Percentiles rank a stretch among this genome's conserved stretches.
These are phyloP conservation scores for Collybia sordida DNA, from an alignment of 768 basidiomycete genomes.

Conservation along the genomic window DNA sequence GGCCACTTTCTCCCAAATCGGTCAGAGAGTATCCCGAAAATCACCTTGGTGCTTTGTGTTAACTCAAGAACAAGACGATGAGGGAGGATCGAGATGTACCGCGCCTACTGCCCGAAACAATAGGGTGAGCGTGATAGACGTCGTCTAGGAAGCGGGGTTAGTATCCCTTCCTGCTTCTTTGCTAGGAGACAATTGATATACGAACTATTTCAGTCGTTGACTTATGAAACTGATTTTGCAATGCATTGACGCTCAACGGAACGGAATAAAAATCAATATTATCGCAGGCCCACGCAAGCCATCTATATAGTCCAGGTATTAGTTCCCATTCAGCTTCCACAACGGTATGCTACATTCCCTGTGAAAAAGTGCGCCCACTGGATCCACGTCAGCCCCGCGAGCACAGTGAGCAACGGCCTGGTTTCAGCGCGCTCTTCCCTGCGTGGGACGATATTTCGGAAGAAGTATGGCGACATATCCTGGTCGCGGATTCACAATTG, in stretches of 20 bases:
- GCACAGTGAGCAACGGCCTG: slow-evolving; percentile 41
- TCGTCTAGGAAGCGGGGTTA: slow-evolving; percentile 42
- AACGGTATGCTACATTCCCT: slow-evolving; percentile 41
- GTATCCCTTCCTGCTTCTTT: neutral
- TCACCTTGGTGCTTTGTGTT: slow-evolving; percentile 30
- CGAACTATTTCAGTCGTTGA: slow-evolving; percentile 38
- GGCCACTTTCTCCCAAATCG: slow-evolving; percentile 96
- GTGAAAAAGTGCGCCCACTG: slow-evolving; percentile 62
- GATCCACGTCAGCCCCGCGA: slow-evolving; percentile 43
- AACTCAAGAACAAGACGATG: slow-evolving; percentile 4
- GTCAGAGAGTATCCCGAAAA: slow-evolving; percentile 84
- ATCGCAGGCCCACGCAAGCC: slow-evolving; percentile 87
- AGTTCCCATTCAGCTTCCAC: neutral
- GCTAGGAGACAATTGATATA: neutral
- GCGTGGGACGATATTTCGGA: slow-evolving; percentile 44
- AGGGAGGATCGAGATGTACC: slow-evolving; percentile 34
- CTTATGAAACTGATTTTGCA: slow-evolving; percentile 49
- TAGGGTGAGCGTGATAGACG: slow-evolving; percentile 87
- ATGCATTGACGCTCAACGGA: slow-evolving; percentile 50
- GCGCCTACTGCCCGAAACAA: slow-evolving; percentile 83
- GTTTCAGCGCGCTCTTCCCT: slow-evolving; percentile 37
- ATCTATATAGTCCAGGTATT: slow-evolving; percentile 39
- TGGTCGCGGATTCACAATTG: too few species aligned
- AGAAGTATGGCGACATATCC: slow-evolving; percentile 50
- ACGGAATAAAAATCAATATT: slow-evolving; percentile 88